A percentile compares a stretch with the other conserved stretches of the same genome.
Conservation (phyloP, 257 asterid species). For the Plectranthus barbatus region DNA sequence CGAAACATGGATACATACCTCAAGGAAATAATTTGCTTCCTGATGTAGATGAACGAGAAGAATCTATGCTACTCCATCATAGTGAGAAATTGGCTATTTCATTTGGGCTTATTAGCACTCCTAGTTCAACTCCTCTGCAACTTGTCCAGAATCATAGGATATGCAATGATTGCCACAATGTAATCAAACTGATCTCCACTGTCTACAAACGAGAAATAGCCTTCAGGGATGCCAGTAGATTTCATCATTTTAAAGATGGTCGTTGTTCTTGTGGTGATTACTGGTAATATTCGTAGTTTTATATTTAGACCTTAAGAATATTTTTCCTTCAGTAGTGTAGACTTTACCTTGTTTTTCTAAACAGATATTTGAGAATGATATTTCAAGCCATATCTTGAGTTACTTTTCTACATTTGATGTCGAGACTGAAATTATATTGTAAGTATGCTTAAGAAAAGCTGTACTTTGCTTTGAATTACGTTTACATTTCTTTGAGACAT, state of each 20-base stretch:
- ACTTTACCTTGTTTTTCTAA: background rate
- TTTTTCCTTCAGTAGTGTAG: background rate
- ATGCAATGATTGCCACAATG: conserved; percentile 68
- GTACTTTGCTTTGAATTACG: background rate
- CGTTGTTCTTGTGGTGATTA: conserved; percentile 83
- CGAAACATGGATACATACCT: conserved; percentile 36
- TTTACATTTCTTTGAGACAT: background rate
- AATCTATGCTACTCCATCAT: conserved; percentile 39
- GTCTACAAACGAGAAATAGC: conserved; percentile 49
- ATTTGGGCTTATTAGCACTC: conserved; percentile 70
- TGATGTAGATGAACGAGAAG: conserved; percentile 70
- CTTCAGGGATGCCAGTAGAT: conserved; percentile 74
- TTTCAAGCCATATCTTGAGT: background rate
- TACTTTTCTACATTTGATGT: background rate
- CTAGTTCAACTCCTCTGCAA: conserved; percentile 55
- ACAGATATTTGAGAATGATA: conserved; percentile 1
- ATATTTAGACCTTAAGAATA: background rate
- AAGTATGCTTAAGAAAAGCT: background rate
- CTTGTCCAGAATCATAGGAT: conserved; percentile 82
- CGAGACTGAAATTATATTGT: conserved; percentile 1
- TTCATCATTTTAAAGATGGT: conserved; percentile 62
- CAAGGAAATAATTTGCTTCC: conserved; percentile 50
- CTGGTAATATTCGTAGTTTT: conserved; percentile 41
- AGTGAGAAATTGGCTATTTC: conserved; percentile 83
- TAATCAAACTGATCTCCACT: conserved; percentile 49